Evolutionary conservation across 805 yeast species (phyloP).

Genomic region (Sugiyamaella valdiviana): DNA sequence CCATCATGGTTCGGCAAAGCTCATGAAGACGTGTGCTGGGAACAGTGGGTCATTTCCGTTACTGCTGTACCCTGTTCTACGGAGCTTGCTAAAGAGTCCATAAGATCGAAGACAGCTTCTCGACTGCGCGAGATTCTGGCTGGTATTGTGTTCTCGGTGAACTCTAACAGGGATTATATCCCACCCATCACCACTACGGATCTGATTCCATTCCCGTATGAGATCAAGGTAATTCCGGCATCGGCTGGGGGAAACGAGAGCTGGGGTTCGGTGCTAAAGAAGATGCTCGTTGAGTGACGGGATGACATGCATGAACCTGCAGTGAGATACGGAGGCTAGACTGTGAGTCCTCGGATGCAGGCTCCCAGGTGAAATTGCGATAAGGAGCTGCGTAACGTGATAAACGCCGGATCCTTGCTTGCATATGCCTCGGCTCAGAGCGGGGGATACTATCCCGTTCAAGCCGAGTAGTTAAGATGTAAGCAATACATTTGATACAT

Average conservation of each 20-base stretch:
- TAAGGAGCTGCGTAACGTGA: too few species aligned
- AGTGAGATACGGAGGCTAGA: background rate
- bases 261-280: slow-evolving; percentile 34
- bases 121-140: slow-evolving; percentile 40
- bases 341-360: too few species aligned
- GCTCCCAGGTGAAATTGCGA: too few species aligned
- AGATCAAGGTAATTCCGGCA: slow-evolving; percentile 31
- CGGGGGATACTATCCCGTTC: too few species aligned
- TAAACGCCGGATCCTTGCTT: too few species aligned
- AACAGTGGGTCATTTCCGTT: slow-evolving; percentile 57
- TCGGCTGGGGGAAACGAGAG: slow-evolving; percentile 21
- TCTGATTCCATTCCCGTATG: slow-evolving; percentile 57
- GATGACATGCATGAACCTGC: background rate
- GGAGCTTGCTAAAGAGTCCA: slow-evolving; percentile 19
- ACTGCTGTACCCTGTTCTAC: slow-evolving; percentile 36
- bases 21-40: slow-evolving; percentile 55
- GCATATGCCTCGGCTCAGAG: too few species aligned
- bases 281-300: slow-evolving; percentile 22
- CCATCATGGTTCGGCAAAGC: slow-evolving; percentile 51
- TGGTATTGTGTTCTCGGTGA: slow-evolving; percentile 47
- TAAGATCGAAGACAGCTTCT: slow-evolving; percentile 26
- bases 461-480: too few species aligned
- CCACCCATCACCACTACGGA: slow-evolving; percentile 70
- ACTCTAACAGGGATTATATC: slow-evolving; percentile 55
- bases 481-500: too few species aligned